Evolutionary conservation across 2,329 filamentous ascomycete species (phyloP).

Genomic region (Alternaria ethzedia): DNA sequence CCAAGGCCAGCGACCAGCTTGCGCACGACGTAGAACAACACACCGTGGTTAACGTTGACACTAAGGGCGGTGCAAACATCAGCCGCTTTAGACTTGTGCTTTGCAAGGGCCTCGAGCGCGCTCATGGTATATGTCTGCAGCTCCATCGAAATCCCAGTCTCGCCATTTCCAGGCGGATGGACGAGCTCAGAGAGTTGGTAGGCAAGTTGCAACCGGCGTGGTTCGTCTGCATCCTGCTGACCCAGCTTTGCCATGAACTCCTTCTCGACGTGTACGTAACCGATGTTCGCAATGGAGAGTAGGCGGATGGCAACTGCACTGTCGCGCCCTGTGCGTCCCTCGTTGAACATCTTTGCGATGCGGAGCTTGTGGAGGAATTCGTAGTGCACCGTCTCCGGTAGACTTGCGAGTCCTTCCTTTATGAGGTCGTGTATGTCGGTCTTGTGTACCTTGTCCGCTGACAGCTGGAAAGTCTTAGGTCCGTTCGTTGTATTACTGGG

Average conservation of each 20-base stretch:
- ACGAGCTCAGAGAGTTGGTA: constrained; percentile 93
- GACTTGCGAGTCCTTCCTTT: constrained; percentile 56
- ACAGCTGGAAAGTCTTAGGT: constrained; percentile 64
- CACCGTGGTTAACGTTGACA: constrained; percentile 94
- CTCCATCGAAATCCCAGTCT: constrained; percentile 71
- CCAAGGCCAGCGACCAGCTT: constrained; percentile 86
- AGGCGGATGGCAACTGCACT: constrained; percentile 81
- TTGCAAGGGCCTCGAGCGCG: constrained; percentile 83
- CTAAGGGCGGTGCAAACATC: constrained; percentile 92
- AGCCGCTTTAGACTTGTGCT: constrained; percentile 74
- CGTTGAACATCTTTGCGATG: constrained; percentile 78
- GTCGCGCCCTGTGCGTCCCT: constrained; percentile 70
- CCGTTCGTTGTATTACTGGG: constrained; percentile 34
- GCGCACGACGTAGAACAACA: constrained; percentile 89
- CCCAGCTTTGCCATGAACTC: constrained; percentile 87
- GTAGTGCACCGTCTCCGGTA: constrained; percentile 78
- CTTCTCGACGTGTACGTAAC: constrained; percentile 83
- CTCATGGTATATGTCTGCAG: constrained; percentile 83
- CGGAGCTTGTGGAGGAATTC: constrained; percentile 85
- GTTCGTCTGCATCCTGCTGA: constrained; percentile 87
- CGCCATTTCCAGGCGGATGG: constrained; percentile 76
- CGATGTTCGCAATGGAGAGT: constrained; percentile 86
- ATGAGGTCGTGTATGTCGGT: constrained; percentile 53
- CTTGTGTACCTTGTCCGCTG: constrained; percentile 55
- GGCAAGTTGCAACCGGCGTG: constrained; percentile 83